Evolutionary conservation across 202 grass and related monocot genomes (phyloP).

Genomic region (Panicum virgatum): DNA sequence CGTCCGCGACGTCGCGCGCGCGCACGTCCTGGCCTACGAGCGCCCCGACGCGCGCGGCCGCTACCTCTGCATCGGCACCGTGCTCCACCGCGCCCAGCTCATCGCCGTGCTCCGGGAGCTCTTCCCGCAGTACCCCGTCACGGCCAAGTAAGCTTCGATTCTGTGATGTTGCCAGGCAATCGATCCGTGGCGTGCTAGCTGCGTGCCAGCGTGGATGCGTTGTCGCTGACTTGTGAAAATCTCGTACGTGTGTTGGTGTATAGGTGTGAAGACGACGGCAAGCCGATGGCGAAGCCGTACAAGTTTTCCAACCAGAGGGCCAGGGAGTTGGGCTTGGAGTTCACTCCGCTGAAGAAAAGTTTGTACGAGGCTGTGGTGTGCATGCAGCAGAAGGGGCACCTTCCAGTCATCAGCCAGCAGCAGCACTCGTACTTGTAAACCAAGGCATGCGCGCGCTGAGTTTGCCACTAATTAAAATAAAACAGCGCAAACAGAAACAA

Average conservation of each 20-base stretch:
- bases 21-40: slow-evolving; percentile 50
- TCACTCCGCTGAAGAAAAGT: slow-evolving; percentile 15
- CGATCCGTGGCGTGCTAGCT: too few relatives aligned
- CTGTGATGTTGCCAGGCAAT: too few relatives aligned
- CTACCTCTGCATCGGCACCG: slow-evolving; percentile 53
- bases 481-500: background rate
- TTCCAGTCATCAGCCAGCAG: background rate
- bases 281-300: slow-evolving; percentile 33
- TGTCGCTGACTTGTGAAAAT: background rate
- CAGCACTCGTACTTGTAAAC: background rate
- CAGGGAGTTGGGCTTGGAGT: slow-evolving; percentile 28
- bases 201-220: too few relatives aligned
- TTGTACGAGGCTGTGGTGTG: slow-evolving; percentile 15
- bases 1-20: slow-evolving; percentile 58
- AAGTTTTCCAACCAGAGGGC: slow-evolving; percentile 37
- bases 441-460: background rate
- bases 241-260: background rate
- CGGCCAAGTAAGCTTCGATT: slow-evolving; percentile 13
- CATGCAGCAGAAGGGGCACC: slow-evolving; percentile 27
- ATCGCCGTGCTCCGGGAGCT: slow-evolving; percentile 18
- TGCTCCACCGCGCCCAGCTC: slow-evolving; percentile 45
- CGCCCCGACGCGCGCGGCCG: slow-evolving; percentile 8
- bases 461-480: background rate
- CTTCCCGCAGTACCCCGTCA: slow-evolving; percentile 41
- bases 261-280: slow-evolving; percentile 43